Base-by-base conservation (phyloP, 371 early-diverging fungal species). In the Paraphysoderma sedebokerense region DNA sequence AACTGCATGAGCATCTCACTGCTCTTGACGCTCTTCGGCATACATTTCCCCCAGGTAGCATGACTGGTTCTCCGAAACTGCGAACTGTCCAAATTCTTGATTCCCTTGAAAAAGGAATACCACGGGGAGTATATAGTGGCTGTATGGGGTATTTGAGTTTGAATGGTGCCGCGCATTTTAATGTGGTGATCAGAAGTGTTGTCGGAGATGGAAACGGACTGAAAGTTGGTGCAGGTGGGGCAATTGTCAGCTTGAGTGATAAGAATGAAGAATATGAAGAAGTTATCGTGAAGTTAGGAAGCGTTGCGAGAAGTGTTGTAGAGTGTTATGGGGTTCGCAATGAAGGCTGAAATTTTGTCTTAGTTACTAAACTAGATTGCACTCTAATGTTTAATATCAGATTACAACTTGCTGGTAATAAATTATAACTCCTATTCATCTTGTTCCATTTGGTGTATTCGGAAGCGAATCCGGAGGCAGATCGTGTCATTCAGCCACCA, bases 61-160 rank as follows among this genome's bases (percentile, higher is more conserved):
- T 97, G 93, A 97, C 95, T 0, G 97, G 97, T 7, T 93, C 97
- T 1, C 97, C 97, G 5, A 97, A 97, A 55, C 65, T 77, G 17
- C 70, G 95, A 19, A 81, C 90, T 0, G 76, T 86, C 12, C 76
- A 85, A 47, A 56, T 93, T 3, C 57, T 97, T 23, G 82, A 84
- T 48, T 54, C 62, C 22, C 64, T 93, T 34, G 92, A 92, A 50
- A 51, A 55, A 0, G 57, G 67, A 44, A 55, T 57, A 5, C 74
- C 71, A 1, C 75, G 97, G 0, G 92, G 92, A n/a, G 66, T 80
- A 9, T 97, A 97, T 58, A 87, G 90, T 0, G 97, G 97, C 0
- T 82, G 77, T 40, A 54, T 92, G 13, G 97, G 95, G 0, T 95
- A 86, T 51, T 73, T 95, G 19, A 39, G 38, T 22, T 42, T 29